phyloP scores from a whole-genome alignment of 495 filamentous ascomycete species.

The Aspergillus baeticus region DNA sequence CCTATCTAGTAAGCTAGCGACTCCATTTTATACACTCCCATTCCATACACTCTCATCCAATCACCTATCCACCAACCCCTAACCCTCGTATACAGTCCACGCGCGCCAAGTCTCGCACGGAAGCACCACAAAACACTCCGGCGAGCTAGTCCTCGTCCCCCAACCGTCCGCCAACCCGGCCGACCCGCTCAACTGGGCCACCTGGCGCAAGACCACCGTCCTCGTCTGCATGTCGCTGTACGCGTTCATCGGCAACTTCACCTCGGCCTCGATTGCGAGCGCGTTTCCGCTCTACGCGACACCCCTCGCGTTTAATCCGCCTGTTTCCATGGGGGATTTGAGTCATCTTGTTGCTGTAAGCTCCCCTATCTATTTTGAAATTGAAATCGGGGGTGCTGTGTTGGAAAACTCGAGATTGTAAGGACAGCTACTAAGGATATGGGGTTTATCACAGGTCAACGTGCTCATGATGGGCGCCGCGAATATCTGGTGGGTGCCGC shows the following conservation, averaged over 20 bases:
- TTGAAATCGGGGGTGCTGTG: too few relatives aligned
- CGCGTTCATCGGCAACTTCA: slow-evolving; percentile 14
- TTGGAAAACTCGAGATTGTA: too few relatives aligned
- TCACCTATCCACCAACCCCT: background rate
- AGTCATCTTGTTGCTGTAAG: slow-evolving; percentile 14
- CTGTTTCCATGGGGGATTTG: slow-evolving; percentile 10
- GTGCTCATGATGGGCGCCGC: slow-evolving; percentile 18
- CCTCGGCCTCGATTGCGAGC: slow-evolving; percentile 8
- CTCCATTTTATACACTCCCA: background rate
- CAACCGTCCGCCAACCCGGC: slow-evolving; percentile 10
- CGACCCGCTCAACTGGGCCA: slow-evolving; percentile 15
- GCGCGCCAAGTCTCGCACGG: background rate
- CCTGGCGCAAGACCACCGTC: slow-evolving; percentile 9
- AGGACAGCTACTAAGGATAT: too few relatives aligned
- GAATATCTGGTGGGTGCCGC: slow-evolving; percentile 20
- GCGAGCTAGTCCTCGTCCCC: slow-evolving; percentile 8
- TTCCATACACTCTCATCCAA: background rate
- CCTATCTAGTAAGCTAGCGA: slow-evolving; percentile 7
- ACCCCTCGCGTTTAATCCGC: slow-evolving; percentile 14
- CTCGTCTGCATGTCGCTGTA: slow-evolving; percentile 10
- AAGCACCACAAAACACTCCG: background rate
- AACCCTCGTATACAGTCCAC: background rate
- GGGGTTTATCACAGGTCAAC: slow-evolving; percentile 4
- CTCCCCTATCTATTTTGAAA: background rate
- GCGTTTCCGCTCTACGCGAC: slow-evolving; percentile 14